These are phyloP conservation scores for Alternaria brassicicola DNA, from an alignment of 2,329 filamentous ascomycete species.

Conservation along the genomic window DNA sequence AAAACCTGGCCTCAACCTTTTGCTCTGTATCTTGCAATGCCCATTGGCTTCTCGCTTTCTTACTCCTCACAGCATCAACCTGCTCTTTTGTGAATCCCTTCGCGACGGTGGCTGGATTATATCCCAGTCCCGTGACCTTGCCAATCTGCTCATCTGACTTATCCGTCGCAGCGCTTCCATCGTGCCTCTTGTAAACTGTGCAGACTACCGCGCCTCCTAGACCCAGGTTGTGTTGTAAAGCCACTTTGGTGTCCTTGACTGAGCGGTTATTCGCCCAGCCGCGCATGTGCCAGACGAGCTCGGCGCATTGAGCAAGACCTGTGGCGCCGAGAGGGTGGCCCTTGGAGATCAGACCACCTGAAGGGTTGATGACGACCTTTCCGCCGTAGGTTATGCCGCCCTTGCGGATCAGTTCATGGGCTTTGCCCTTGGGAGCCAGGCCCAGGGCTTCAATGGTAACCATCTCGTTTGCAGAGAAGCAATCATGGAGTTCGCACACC, in stretches of 20 bases:
- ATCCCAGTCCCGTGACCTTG: slow-evolving; percentile 73
- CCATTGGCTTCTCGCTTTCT: slow-evolving; percentile 70
- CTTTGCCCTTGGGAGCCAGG: slow-evolving; percentile 76
- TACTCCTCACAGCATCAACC: slow-evolving; percentile 70
- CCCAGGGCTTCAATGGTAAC: slow-evolving; percentile 86
- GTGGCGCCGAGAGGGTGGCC: slow-evolving; percentile 93
- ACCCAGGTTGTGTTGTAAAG: slow-evolving; percentile 91
- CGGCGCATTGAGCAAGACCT: slow-evolving; percentile 93
- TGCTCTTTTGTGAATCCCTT: slow-evolving; percentile 85
- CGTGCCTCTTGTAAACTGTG: slow-evolving; percentile 84
- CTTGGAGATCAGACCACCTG: slow-evolving; percentile 93
- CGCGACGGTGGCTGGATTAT: slow-evolving; percentile 89
- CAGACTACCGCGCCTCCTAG: slow-evolving; percentile 90
- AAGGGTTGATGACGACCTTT: slow-evolving; percentile 85
- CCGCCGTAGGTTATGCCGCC: slow-evolving; percentile 93
- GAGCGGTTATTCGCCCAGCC: slow-evolving; percentile 94
- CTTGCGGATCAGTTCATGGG: slow-evolving; percentile 84
- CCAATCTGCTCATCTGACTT: slow-evolving; percentile 70
- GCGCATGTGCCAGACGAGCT: slow-evolving; percentile 92
- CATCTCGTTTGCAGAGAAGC: slow-evolving; percentile 96
- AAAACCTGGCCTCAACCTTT: slow-evolving; percentile 76
- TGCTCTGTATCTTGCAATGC: slow-evolving; percentile 76
- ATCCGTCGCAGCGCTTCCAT: slow-evolving; percentile 68
- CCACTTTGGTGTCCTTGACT: slow-evolving; percentile 70
- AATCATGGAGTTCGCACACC: slow-evolving; percentile 94